Evolutionary conservation across 2,329 filamentous ascomycete species (phyloP).

Genomic region (Penicillium vulpinum): DNA sequence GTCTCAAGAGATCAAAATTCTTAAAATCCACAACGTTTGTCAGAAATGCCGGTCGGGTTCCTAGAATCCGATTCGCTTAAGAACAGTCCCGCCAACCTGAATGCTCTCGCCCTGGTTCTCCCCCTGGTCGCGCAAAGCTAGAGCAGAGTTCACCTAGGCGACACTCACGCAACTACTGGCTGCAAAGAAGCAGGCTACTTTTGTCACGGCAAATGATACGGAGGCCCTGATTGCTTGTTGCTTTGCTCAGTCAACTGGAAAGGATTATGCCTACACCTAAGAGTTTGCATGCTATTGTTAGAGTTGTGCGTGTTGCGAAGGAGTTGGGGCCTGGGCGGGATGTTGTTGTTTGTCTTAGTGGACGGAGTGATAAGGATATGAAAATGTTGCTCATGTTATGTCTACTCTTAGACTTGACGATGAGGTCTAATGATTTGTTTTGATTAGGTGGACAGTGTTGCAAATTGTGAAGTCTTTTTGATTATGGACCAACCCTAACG

Average conservation of each 20-base stretch:
- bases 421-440: neutral
- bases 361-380: constrained; percentile 94
- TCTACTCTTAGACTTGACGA: constrained; percentile 65
- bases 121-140: too few species aligned
- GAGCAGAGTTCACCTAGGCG: too few species aligned
- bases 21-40: too few species aligned
- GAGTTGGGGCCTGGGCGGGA: constrained; percentile 82
- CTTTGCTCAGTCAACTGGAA: constrained; percentile 78
- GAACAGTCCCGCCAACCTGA: too few species aligned
- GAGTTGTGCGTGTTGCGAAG: constrained; percentile 83
- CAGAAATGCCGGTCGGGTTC: too few species aligned
- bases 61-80: too few species aligned
- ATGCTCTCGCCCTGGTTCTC: too few species aligned
- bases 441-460: neutral
- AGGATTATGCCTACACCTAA: constrained; percentile 95
- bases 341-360: constrained; percentile 86
- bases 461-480: too few species aligned
- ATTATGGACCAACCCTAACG: neutral
- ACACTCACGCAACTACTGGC: too few species aligned
- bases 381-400: constrained; percentile 89
- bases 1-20: too few species aligned
- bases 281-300: constrained; percentile 84
- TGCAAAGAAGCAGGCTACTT: constrained; percentile 83
- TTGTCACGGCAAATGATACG: constrained; percentile 82
- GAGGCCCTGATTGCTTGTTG: constrained; percentile 84